Conservation (phyloP, 2,329 filamentous ascomycete species). For the Colletotrichum sp. region DNA sequence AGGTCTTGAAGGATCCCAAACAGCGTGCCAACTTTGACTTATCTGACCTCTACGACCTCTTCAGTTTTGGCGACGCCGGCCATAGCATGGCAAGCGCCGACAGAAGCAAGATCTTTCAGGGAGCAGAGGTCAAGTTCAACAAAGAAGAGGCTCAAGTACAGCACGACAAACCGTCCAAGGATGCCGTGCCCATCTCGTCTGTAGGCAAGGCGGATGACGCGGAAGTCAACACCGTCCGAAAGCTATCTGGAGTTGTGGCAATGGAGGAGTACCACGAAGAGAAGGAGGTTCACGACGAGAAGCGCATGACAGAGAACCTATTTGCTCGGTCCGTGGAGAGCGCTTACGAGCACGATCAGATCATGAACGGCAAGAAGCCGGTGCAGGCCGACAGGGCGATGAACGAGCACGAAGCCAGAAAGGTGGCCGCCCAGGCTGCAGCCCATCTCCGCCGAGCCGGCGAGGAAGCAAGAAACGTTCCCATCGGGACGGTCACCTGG, state of each 20-base stretch:
- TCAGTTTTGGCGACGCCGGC: slow-evolving; percentile 74
- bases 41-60: slow-evolving; percentile 89
- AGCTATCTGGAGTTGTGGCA: slow-evolving; percentile 65
- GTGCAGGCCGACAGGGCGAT: slow-evolving; percentile 78
- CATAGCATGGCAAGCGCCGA: slow-evolving; percentile 72
- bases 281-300: slow-evolving; percentile 62
- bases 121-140: slow-evolving; percentile 70
- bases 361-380: slow-evolving; percentile 78
- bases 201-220: not conserved
- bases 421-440: slow-evolving; percentile 79
- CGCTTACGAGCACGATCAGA: slow-evolving; percentile 92
- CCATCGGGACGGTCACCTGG: slow-evolving; percentile 90
- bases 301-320: slow-evolving; percentile 85
- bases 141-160: slow-evolving; percentile 24
- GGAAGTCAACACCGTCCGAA: slow-evolving; percentile 46
- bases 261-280: slow-evolving; percentile 68
- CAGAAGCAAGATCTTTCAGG: slow-evolving; percentile 85
- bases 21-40: slow-evolving; percentile 91
- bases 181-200: slow-evolving; percentile 12
- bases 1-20: slow-evolving; percentile 92
- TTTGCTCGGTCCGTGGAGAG: slow-evolving; percentile 89
- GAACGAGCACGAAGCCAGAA: slow-evolving; percentile 81
- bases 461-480: slow-evolving; percentile 73
- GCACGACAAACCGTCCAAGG: slow-evolving; percentile 24
- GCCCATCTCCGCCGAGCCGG: slow-evolving; percentile 75